Conservation (phyloP, 1,284 basidiomycete genomes). For the Phellopilus nigrolimitatus region DNA sequence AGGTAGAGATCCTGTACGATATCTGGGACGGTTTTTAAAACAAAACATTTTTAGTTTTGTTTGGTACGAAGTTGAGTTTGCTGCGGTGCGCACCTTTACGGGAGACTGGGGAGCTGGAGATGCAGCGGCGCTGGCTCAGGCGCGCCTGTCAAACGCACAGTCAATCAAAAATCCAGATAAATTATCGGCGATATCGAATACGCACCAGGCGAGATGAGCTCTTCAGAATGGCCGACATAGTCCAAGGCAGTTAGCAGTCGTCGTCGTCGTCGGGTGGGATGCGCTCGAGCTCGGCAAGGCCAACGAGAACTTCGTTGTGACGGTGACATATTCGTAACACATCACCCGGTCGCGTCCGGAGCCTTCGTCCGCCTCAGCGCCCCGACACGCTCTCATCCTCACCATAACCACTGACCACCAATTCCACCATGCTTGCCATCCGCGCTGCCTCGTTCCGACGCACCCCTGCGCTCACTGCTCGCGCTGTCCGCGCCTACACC, state of each 20-base stretch:
- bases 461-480: conserved; percentile 7
- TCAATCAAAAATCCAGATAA: background rate
- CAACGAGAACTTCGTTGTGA: background rate
- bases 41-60: too few species aligned
- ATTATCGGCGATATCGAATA: conserved; percentile 11
- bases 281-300: conserved; percentile 1
- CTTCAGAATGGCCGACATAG: conserved; percentile 15
- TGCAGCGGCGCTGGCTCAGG: conserved; percentile 35
- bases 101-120: conserved; percentile 59
- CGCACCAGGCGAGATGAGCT: conserved; percentile 17
- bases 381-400: background rate
- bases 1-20: conserved; percentile 91
- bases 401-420: conserved; percentile 1
- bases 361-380: background rate
- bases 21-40: too few species aligned
- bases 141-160: conserved; percentile 7
- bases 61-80: background rate
- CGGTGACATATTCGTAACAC: background rate
- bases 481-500: conserved; percentile 16
- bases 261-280: conserved; percentile 11
- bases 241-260: background rate
- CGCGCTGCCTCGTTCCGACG: conserved; percentile 9
- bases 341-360: background rate
- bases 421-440: conserved; percentile 16
- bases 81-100: conserved; percentile 60